A percentile compares a stretch with the other conserved stretches of the same genome.
Evolutionary conservation across 331 rosid genomes (phyloP).

Genomic region (Spiraea crenata): DNA sequence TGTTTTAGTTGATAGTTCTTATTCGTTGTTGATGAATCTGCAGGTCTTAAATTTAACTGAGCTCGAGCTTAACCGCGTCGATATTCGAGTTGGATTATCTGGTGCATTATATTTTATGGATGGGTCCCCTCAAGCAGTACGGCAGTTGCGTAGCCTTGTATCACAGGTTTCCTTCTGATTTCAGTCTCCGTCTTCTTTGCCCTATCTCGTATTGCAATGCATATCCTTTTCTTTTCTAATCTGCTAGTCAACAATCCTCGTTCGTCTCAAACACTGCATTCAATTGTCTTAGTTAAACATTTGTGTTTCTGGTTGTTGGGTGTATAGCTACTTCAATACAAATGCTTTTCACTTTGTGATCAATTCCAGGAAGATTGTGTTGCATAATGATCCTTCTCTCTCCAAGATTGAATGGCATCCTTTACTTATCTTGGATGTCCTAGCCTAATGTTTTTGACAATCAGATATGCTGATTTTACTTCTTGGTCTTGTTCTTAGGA

Average conservation of each 20-base stretch:
- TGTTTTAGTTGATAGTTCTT: neutral
- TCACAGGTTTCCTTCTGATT: constrained; percentile 68
- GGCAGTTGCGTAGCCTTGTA: constrained; percentile 95
- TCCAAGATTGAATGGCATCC: neutral
- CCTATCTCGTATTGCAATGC: constrained; percentile 1
- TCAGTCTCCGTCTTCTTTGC: neutral
- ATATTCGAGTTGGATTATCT: constrained; percentile 89
- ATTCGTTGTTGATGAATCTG: constrained; percentile 21
- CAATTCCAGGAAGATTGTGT: neutral
- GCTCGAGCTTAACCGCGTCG: constrained; percentile 93
- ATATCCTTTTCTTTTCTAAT: neutral
- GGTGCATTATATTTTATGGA: constrained; percentile 94
- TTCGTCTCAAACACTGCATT: neutral
- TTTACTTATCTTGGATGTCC: neutral
- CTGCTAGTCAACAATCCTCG: neutral
- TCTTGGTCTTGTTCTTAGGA: constrained; percentile 54
- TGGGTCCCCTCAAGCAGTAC: constrained; percentile 98
- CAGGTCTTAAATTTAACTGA: constrained; percentile 97
- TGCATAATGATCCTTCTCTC: neutral
- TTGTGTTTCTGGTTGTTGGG: neutral
- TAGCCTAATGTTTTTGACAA: neutral
- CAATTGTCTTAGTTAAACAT: neutral
- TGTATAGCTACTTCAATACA: neutral
- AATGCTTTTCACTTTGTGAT: neutral
- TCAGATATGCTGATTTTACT: constrained; percentile 28